A percentile compares a stretch with the other conserved stretches of the same genome.
phyloP scores from a whole-genome alignment of 305 asterid species.

The Solanum hybrid region DNA sequence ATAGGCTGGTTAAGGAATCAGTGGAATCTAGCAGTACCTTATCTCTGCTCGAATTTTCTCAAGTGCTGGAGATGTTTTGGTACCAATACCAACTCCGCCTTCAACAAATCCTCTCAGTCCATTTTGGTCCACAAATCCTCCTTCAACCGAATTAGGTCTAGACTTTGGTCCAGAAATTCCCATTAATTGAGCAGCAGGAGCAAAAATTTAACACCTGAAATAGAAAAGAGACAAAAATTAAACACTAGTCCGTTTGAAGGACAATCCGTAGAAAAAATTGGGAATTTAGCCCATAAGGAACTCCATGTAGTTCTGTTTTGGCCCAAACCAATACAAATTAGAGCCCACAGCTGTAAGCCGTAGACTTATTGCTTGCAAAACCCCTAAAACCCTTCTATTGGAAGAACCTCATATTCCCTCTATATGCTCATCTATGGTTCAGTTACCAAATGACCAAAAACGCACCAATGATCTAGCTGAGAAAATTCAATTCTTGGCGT shows the following conservation, averaged over 20 bases:
- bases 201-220: not conserved
- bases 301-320: not conserved
- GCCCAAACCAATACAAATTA: not conserved
- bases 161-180: not conserved
- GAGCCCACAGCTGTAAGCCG: not conserved
- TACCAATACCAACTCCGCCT: conserved; percentile 29
- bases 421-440: not conserved
- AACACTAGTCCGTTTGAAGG: not conserved
- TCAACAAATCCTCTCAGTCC: conserved; percentile 43
- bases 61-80: not conserved
- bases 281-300: not conserved
- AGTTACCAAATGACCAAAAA: not conserved
- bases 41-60: conserved; percentile 20
- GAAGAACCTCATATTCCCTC: not conserved
- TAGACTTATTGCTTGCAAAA: not conserved
- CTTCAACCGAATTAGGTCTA: not conserved
- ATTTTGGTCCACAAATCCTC: not conserved
- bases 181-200: not conserved
- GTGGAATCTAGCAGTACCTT: conserved; percentile 28
- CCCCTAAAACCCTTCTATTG: not conserved
- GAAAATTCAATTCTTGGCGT: conserved; percentile 17
- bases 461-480: conserved; percentile 17
- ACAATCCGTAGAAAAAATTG: not conserved
- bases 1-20: not conserved
- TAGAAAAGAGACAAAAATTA: not conserved